These are phyloP conservation scores for Scutellaria barbata DNA, from an alignment of 257 asterid genomes.

Conservation along the genomic window DNA sequence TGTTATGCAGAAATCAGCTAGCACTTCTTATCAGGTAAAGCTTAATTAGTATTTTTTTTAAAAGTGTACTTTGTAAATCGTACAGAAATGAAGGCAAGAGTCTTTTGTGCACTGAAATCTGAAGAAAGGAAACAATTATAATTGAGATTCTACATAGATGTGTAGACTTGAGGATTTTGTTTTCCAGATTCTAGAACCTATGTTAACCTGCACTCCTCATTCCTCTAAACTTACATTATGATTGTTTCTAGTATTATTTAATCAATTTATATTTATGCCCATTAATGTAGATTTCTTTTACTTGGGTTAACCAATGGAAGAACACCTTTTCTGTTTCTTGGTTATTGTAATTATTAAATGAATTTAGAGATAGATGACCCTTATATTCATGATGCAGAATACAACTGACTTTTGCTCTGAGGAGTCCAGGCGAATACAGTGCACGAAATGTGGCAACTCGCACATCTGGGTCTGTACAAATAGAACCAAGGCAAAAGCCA, in stretches of 20 bases:
- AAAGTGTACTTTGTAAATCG: neutral
- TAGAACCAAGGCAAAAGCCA: constrained; percentile 87
- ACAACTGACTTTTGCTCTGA: constrained; percentile 77
- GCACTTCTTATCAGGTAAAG: constrained; percentile 79
- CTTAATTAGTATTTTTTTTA: neutral
- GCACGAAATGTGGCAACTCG: constrained; percentile 96
- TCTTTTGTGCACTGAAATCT: neutral
- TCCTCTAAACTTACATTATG: neutral
- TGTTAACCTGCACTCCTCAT: constrained; percentile 7
- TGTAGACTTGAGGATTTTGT: neutral
- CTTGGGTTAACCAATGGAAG: neutral
- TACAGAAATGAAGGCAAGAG: constrained; percentile 1
- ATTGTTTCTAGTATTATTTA: neutral
- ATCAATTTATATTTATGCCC: neutral
- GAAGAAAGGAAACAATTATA: neutral
- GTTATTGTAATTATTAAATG: constrained; percentile 9
- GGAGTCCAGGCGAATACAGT: constrained; percentile 95
- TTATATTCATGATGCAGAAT: constrained; percentile 53
- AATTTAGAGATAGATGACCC: constrained; percentile 19
- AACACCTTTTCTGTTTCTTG: constrained; percentile 14
- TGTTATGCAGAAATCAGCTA: constrained; percentile 78
- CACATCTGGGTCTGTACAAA: constrained; percentile 97
- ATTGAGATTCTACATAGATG: neutral
- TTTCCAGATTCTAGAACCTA: constrained; percentile 30
- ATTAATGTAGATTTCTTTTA: neutral